A percentile compares a stretch with the other conserved stretches of the same genome.
Evolutionary conservation across 352 stramenopile genomes (phyloP).

Genomic region (Globisporangium paddicum): DNA sequence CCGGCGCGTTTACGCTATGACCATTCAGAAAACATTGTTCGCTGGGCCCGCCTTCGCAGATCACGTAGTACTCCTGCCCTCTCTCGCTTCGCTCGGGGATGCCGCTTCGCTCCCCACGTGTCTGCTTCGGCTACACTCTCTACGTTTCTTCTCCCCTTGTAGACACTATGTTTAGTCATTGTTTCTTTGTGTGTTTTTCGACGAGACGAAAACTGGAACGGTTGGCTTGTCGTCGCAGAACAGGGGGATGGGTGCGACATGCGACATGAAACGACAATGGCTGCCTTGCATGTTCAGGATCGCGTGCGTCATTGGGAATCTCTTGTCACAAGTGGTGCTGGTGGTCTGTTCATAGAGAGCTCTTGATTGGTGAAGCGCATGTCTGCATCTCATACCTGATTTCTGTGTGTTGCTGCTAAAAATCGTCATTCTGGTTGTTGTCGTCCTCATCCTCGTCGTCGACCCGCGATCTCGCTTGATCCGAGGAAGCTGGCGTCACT

Average conservation of each 20-base stretch:
- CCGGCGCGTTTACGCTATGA: no score
- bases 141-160: no score
- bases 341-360: neutral
- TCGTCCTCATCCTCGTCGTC: neutral
- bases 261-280: slow-evolving; percentile 12
- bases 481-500: neutral
- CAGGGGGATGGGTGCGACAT: neutral
- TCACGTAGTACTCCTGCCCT: no score
- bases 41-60: no score
- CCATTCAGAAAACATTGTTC: no score
- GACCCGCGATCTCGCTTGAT: neutral
- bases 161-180: no score
- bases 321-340: no score
- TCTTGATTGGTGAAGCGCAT: neutral
- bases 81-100: no score
- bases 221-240: slow-evolving; percentile 3
- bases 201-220: slow-evolving; percentile 2
- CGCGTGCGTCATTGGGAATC: slow-evolving; percentile 1
- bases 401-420: slow-evolving; percentile 5
- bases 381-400: neutral
- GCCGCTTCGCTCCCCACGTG: no score
- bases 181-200: no score
- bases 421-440: slow-evolving; percentile 26
- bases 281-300: neutral
- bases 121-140: no score